Evolutionary conservation across 73 alveolate species (phyloP).

Genomic region (Stentor coeruleus): DNA sequence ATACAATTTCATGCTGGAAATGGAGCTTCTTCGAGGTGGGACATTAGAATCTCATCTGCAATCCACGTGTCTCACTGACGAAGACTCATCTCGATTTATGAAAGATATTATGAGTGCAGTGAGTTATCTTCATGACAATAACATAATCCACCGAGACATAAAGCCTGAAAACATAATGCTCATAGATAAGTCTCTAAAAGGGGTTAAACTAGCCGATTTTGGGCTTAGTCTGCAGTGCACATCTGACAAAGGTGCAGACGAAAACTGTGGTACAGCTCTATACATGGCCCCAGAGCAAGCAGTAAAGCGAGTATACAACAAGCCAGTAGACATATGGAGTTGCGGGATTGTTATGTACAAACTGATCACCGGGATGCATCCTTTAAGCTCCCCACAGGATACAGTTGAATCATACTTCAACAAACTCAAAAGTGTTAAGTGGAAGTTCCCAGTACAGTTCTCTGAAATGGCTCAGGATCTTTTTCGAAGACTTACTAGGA

Average conservation of each 20-base stretch:
- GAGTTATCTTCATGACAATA: conserved; percentile 50
- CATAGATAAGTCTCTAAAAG: conserved; percentile 20
- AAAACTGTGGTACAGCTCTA: conserved; percentile 57
- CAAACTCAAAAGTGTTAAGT: conserved; percentile 5
- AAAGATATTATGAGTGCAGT: conserved; percentile 53
- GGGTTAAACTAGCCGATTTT: conserved; percentile 51
- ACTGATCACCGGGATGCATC: conserved; percentile 59
- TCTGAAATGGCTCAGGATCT: conserved; percentile 46
- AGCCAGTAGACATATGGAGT: conserved; percentile 66
- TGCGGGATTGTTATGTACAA: conserved; percentile 55
- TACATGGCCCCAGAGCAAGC: conserved; percentile 78
- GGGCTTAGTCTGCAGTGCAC: conserved; percentile 54
- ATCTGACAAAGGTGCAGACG: conserved; percentile 38
- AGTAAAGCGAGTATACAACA: conserved; percentile 43
- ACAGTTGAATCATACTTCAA: conserved; percentile 1
- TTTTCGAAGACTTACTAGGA: conserved; percentile 39
- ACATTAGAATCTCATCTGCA: conserved; percentile 49
- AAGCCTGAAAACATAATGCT: conserved; percentile 71
- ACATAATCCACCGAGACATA: conserved; percentile 56
- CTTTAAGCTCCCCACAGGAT: conserved; percentile 47
- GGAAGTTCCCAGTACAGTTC: conserved; percentile 29
- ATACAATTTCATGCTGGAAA: conserved; percentile 58
- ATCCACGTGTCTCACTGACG: conserved; percentile 37
- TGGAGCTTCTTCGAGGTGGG: conserved; percentile 67
- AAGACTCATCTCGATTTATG: conserved; percentile 50